Base-by-base conservation (phyloP, 1,284 basidiomycete genomes). In the Ustilago xerochloae region DNA sequence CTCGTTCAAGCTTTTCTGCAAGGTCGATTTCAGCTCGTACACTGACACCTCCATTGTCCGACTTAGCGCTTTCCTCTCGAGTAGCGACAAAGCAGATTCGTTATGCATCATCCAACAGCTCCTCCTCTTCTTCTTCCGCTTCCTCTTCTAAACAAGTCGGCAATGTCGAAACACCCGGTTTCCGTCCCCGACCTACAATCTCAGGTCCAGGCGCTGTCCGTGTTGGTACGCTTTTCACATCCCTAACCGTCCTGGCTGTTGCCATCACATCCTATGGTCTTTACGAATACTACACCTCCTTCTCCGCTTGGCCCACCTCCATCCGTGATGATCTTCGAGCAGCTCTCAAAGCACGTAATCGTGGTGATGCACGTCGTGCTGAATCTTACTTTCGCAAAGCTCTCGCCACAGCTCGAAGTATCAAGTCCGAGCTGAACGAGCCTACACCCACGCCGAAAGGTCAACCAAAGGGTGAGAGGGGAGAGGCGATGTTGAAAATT, bases 251-350 rank as follows among this genome's bases (percentile, higher is more conserved):
- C 1, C 62, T 83, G 8, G 84, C 79, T 6, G 43, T 85, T 16
- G 78, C 64, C 6, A 69, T 79, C 4, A 85, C 84, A 4, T 62
- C 63, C 8, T 79, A 80, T 24, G 84, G 84, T 10, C 60, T 84
- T 35, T 84, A 80, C 55, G 73, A 81, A 43, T 85, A 79, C 63
- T 83, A 81, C 61, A 74, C 70, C 20, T 79, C 83, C 13, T 83
- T 85, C 64, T 72, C 63, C 28, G 79, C 81, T 26, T 85, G 84
- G 82, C 84, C 84, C 13, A 57, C 66, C 4, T 74, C 79, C 51
- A 59, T 85, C 16, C 78, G 83, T 8, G 78, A 77, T 26, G 78
- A 84, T 38, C 63, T 85, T 9, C 76, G 84, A 2, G 71, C 78
- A 15, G 84, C 83, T 0, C 43, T 85, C 45, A 81, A 83, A 51